Evolutionary conservation across 768 basidiomycete genomes (phyloP), one percentile per base, ranked within the genome.

Genomic region (Steccherinum ochraceum): DNA sequence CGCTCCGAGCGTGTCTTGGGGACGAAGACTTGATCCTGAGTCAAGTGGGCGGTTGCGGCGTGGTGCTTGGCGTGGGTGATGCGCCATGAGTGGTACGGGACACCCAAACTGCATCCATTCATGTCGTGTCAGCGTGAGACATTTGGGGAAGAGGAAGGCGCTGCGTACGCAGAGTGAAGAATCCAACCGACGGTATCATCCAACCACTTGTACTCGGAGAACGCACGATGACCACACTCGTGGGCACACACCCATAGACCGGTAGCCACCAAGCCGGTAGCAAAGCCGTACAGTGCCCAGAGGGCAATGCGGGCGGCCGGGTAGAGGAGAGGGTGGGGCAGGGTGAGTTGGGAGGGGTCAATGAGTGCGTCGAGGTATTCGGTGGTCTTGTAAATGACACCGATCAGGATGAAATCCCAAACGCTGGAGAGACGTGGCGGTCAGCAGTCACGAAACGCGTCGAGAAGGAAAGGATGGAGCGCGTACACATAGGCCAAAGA

Each of bases 81-180:
- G 56, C 92, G 80, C 95, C 94, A 98, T 3, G 92, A 89, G 64
- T 97, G 93, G 71, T 92, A 99, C 4, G 95, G 95, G 12, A 98
- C 95, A 45, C 94, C 86, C 52, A 97, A 81, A 48, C 90, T 91
- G 55, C 25, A 61, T 18, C n/a, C 7, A n/a, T 45, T 26, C 41
- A 40, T 47, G 12, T 43, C 48, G 42, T 40, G 30, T 24, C 19
- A 13, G 19, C 55, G 40, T 49, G 40, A 52, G 45, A 45, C 39
- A 20, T 12, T n/a, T 25, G 25, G 44, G 44, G 11, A 25, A 40
- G 5, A 40, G 44, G 24, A 11, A 35, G 41, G 5, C 48, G 51
- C 52, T 30, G 64, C 86, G 55, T 64, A 91, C 90, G 78, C 80
- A 42, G 93, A 95, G 69, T 97, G 95, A 25, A 97, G 75, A 53